A percentile compares a stretch with the other conserved stretches of the same genome.
Evolutionary conservation across 768 basidiomycete genomes (phyloP).

Genomic region (Arthromyces matolae): DNA sequence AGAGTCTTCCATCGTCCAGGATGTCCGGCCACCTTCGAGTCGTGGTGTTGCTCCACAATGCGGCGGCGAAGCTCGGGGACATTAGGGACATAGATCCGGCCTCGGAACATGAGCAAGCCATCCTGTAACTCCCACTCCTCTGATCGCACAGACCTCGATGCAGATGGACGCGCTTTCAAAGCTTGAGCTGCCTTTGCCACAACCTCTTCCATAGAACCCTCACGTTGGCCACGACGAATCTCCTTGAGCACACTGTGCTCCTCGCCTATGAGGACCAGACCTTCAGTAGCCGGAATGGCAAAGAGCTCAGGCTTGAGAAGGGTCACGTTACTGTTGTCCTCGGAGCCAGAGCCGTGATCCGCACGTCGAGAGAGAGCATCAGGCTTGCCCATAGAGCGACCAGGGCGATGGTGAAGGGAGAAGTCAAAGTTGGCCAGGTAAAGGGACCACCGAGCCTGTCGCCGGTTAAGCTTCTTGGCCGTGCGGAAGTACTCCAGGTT

Average conservation of each 20-base stretch:
- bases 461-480: slow-evolving; percentile 13
- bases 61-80: neutral
- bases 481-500: slow-evolving; percentile 8
- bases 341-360: neutral
- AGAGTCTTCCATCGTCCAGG: neutral
- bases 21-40: slow-evolving; percentile 5
- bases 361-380: neutral
- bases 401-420: slow-evolving; percentile 20
- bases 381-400: neutral
- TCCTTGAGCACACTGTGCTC: no score
- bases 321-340: neutral
- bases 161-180: neutral
- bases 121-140: slow-evolving; percentile 4
- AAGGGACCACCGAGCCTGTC: slow-evolving; percentile 36
- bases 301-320: neutral
- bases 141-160: neutral
- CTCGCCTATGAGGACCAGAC: neutral
- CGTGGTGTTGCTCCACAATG: slow-evolving; percentile 28
- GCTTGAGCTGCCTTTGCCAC: neutral
- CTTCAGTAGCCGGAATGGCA: no score
- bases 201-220: neutral
- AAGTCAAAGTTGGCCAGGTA: slow-evolving; percentile 27
- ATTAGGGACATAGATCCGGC: slow-evolving; percentile 9
- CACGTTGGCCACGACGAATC: no score
- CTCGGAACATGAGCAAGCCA: slow-evolving; percentile 11